These are phyloP conservation scores for Coprinopsis sp. DNA, from an alignment of 768 basidiomycete species.

Conservation along the genomic window DNA sequence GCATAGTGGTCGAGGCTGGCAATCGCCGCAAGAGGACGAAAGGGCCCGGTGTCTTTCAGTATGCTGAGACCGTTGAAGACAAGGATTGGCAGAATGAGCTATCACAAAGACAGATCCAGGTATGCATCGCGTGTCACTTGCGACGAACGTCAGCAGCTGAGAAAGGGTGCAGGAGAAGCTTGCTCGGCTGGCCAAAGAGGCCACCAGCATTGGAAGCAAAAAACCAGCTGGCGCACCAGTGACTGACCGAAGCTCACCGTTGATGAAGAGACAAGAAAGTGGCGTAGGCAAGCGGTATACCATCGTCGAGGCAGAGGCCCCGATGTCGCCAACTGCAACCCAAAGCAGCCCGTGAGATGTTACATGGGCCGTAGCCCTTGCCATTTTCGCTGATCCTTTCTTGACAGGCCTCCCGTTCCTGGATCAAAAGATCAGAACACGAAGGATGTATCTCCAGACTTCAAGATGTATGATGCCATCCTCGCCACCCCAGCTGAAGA, in stretches of 20 bases:
- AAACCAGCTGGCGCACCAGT: slow-evolving; percentile 14
- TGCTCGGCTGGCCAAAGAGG: slow-evolving; percentile 45
- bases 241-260: slow-evolving; percentile 10
- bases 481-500: slow-evolving; percentile 31
- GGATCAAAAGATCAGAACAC: slow-evolving; percentile 43
- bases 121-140: slow-evolving; percentile 21
- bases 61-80: slow-evolving; percentile 73
- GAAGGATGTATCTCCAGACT: slow-evolving; percentile 30
- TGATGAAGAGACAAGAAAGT: slow-evolving; percentile 23
- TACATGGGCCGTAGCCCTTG: too few relatives aligned
- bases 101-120: slow-evolving; percentile 58
- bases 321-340: slow-evolving; percentile 20
- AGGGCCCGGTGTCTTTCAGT: slow-evolving; percentile 65
- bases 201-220: slow-evolving; percentile 17
- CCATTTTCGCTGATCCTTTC: background rate
- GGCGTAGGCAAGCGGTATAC: slow-evolving; percentile 44
- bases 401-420: slow-evolving; percentile 49
- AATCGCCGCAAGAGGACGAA: slow-evolving; percentile 59
- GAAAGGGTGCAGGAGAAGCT: slow-evolving; percentile 48
- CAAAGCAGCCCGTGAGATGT: slow-evolving; percentile 41
- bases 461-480: slow-evolving; percentile 74
- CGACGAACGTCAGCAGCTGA: background rate
- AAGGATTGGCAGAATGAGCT: slow-evolving; percentile 62
- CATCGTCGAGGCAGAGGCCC: slow-evolving; percentile 34
- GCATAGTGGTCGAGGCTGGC: slow-evolving; percentile 58